These are phyloP conservation scores for Hirsutella minnesotensis DNA, from an alignment of 2,329 filamentous ascomycete genomes.

Conservation along the genomic window DNA sequence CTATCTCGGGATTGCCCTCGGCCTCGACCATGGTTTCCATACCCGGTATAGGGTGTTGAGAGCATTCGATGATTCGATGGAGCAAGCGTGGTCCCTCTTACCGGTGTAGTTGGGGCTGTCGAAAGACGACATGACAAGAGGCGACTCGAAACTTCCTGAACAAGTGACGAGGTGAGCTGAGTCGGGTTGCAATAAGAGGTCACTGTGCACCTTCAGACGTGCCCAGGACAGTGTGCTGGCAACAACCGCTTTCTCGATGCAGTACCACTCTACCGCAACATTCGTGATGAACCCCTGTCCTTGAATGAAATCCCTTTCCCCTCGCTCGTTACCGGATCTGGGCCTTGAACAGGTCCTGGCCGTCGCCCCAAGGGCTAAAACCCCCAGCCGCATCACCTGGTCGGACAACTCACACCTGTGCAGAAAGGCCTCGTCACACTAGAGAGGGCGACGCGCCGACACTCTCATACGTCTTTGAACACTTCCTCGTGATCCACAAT, in stretches of 20 bases:
- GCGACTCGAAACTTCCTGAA: too few species aligned
- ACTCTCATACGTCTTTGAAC: neutral
- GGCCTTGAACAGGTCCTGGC: neutral
- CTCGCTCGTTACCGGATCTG: neutral
- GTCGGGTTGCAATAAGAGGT: neutral
- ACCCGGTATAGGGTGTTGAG: too few species aligned
- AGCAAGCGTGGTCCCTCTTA: too few species aligned
- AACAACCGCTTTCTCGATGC: neutral
- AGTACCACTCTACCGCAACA: slow-evolving; percentile 2
- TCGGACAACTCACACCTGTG: neutral
- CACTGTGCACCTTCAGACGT: neutral
- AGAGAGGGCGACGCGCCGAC: neutral
- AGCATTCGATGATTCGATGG: too few species aligned
- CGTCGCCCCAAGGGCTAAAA: neutral
- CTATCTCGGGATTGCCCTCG: too few species aligned
- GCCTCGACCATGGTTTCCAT: too few species aligned
- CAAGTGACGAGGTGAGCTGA: neutral
- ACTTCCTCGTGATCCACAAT: neutral
- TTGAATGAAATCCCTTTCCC: neutral
- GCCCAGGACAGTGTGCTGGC: neutral
- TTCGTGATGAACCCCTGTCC: neutral
- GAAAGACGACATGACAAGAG: neutral
- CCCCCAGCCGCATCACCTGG: neutral
- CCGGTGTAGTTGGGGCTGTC: neutral
- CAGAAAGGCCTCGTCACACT: neutral